Evolutionary conservation across 768 basidiomycete genomes (phyloP), one percentile per base, ranked within the genome.

Genomic region (Crucibulum laeve): DNA sequence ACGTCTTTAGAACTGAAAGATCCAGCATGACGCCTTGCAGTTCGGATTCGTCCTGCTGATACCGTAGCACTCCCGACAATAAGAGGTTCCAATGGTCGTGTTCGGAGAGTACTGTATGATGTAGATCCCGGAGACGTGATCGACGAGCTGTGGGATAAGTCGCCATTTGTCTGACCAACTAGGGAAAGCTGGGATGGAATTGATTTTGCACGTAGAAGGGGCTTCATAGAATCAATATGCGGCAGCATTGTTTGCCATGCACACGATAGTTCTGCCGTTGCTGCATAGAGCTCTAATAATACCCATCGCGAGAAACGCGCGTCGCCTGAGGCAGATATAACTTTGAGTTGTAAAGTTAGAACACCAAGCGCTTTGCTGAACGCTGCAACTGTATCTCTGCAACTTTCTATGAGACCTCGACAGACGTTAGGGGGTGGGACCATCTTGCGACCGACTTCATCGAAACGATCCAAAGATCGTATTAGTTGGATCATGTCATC

Each of bases 1-100:
- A 95, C 87, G 58, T 96, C 93, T 57, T 91, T 87, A 19, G 76
- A 82, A 48, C 93, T 95, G 67, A 95, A 97, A 3, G 93, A 95
- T n/a, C 93, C 93, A 4, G 89, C 93, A 60, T 95, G 88, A 26
- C 93, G 74, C 34, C 92, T 74, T 18, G 79, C 74, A 38, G 76
- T 82, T 21, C 80, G 80, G 19, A 61, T 63, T 47, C 74, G 72
- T 44, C 63, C 73, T 45, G 44, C 52, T 30, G 39, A 45, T 7
- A 26, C 38, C 35, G 54, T 59, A 19, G 49, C 46, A 49, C 45
- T 57, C 17, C 53, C 60, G 40, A 33, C 51, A 36, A 23, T 52
- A 44, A 7, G 50, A 23, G 39, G 50, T 14, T 53, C 64, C 32
- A 50, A 54, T 49, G 52, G 51, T 21, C 63, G 59, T 14, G 64